phyloP scores from a whole-genome alignment of 371 early-diverging fungal species.

The Actinomucor elegans region DNA sequence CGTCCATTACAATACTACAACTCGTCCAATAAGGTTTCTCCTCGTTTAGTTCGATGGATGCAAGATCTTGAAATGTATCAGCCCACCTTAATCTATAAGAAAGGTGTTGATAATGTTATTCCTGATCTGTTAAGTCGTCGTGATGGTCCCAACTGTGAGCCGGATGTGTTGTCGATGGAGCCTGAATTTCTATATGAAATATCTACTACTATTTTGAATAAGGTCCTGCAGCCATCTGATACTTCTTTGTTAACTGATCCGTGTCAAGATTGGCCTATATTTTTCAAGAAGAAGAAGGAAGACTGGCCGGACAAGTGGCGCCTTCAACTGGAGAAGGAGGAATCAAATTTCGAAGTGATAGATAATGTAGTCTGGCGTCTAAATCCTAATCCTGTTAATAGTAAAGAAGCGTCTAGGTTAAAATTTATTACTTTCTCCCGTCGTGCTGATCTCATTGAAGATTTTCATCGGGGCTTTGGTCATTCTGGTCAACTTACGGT shows the following conservation, averaged over 20 bases:
- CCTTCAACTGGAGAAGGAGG: too few relatives aligned
- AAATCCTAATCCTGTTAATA: too few relatives aligned
- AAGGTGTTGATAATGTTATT: slow-evolving; percentile 23
- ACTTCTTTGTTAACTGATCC: too few relatives aligned
- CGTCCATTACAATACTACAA: slow-evolving; percentile 20
- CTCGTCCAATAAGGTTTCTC: neutral
- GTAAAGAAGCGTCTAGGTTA: neutral
- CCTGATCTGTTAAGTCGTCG: slow-evolving; percentile 14
- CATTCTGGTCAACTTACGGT: neutral
- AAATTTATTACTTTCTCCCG: neutral
- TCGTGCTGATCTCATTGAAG: slow-evolving; percentile 1
- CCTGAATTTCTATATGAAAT: neutral
- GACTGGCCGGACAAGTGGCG: too few relatives aligned
- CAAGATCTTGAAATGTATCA: slow-evolving; percentile 29
- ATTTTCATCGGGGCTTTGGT: slow-evolving; percentile 3
- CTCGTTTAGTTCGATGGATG: slow-evolving; percentile 22
- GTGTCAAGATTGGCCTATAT: too few relatives aligned
- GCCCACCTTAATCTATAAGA: slow-evolving; percentile 28
- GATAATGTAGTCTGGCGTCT: too few relatives aligned
- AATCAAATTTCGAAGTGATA: too few relatives aligned
- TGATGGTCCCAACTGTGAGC: slow-evolving; percentile 7
- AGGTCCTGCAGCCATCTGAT: too few relatives aligned
- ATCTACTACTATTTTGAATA: too few relatives aligned
- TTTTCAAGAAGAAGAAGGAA: too few relatives aligned
- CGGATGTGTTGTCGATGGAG: neutral